phyloP scores from a whole-genome alignment of 1,284 basidiomycete species.

The Volvariella volvacea region DNA sequence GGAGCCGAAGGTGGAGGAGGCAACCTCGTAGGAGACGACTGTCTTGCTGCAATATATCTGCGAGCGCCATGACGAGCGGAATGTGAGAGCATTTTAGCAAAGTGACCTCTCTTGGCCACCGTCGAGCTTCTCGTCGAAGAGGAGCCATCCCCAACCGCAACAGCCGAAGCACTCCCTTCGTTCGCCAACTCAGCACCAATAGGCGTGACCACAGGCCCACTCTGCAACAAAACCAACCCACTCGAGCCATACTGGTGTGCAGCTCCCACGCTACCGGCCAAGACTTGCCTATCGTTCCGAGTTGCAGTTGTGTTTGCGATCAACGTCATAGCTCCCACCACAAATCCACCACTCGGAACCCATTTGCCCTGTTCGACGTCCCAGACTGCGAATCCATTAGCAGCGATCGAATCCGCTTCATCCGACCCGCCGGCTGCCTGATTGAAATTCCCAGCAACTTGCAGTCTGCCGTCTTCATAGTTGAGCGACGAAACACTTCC shows the following conservation, averaged over 20 bases:
- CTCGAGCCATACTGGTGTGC: constrained; percentile 59
- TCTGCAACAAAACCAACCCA: constrained; percentile 64
- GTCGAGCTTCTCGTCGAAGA: no score
- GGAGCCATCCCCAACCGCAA: background rate
- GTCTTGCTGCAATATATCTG: constrained; percentile 17
- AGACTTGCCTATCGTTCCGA: constrained; percentile 34
- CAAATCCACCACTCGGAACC: constrained; percentile 68
- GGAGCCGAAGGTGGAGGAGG: constrained; percentile 48
- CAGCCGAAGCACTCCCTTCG: background rate
- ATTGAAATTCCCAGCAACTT: constrained; percentile 76
- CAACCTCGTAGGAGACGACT: constrained; percentile 23
- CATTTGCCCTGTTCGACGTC: constrained; percentile 58
- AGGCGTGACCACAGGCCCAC: constrained; percentile 51
- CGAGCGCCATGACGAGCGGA: no score
- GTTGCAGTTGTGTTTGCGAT: constrained; percentile 54
- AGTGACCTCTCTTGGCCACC: no score
- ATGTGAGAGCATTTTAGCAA: no score
- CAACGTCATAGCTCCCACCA: constrained; percentile 70
- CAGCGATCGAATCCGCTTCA: constrained; percentile 26
- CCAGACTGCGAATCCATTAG: constrained; percentile 76
- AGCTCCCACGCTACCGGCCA: constrained; percentile 58
- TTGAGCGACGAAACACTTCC: constrained; percentile 65
- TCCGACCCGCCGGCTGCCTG: constrained; percentile 25
- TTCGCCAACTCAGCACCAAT: constrained; percentile 46
- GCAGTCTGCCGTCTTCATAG: constrained; percentile 44